Evolutionary conservation across 108 stramenopile genomes (phyloP).

Genomic region (Discostella stelligeroides): DNA sequence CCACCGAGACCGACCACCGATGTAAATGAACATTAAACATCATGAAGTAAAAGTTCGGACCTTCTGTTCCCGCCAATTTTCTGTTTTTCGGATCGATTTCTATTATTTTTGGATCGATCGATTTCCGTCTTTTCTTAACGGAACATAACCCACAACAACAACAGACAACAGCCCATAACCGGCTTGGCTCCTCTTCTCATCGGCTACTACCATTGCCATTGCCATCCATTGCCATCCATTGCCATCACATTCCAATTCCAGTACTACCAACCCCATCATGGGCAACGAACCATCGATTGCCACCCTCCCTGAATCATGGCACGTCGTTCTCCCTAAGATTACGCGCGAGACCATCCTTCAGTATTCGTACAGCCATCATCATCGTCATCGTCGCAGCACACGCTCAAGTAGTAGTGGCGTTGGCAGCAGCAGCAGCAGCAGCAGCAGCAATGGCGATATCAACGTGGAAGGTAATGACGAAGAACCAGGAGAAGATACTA

Average conservation of each 20-base stretch:
- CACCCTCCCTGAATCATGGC: slow-evolving; percentile 37
- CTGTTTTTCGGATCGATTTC: too few relatives aligned
- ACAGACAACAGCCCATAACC: not conserved
- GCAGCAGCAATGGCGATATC: not conserved
- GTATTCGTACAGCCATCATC: slow-evolving; percentile 19
- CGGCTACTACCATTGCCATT: too few relatives aligned
- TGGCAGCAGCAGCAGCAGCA: not conserved
- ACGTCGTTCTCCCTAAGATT: slow-evolving; percentile 31
- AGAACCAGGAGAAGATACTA: not conserved
- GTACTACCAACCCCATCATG: not conserved
- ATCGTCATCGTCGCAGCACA: slow-evolving; percentile 9
- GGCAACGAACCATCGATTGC: slow-evolving; percentile 20
- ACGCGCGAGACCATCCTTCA: slow-evolving; percentile 34
- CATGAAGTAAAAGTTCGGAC: too few relatives aligned
- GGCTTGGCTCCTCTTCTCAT: too few relatives aligned
- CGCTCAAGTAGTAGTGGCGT: too few relatives aligned
- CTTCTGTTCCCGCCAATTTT: too few relatives aligned
- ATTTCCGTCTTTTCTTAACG: not conserved
- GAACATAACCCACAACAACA: not conserved
- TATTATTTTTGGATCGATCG: too few relatives aligned
- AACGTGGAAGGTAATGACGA: not conserved
- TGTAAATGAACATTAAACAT: too few relatives aligned
- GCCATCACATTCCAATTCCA: too few relatives aligned
- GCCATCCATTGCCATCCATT: too few relatives aligned
- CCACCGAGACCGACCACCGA: too few relatives aligned